Conservation (phyloP, 75 land plant genomes). For the Azolla pinnata region DNA sequence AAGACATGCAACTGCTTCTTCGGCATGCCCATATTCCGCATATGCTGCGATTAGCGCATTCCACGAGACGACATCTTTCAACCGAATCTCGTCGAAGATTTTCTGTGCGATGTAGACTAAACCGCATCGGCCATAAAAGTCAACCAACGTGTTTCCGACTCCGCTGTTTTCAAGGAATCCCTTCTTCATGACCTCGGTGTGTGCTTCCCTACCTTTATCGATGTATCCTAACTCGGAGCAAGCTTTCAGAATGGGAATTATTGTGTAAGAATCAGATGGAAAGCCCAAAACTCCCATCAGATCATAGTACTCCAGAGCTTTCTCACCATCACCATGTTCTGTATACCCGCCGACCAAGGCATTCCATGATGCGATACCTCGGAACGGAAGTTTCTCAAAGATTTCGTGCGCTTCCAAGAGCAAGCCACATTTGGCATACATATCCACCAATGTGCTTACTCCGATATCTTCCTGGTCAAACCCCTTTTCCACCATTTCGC, state of each 20-base stretch:
- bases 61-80: conserved; percentile 15
- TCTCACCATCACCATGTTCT: conserved; percentile 7
- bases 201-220: conserved; percentile 8
- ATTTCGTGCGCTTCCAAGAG: conserved; percentile 11
- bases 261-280: not conserved
- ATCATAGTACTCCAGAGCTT: conserved; percentile 13
- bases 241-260: conserved; percentile 2
- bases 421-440: conserved; percentile 26
- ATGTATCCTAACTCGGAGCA: not conserved
- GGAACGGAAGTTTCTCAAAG: conserved; percentile 15
- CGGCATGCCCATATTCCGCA: conserved; percentile 4
- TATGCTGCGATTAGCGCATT: conserved; percentile 14
- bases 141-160: conserved; percentile 4
- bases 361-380: conserved; percentile 35
- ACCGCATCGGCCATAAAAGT: conserved; percentile 12
- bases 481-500: not conserved
- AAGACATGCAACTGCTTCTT: conserved; percentile 3
- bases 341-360: conserved; percentile 19
- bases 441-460: conserved; percentile 11
- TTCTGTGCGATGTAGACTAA: conserved; percentile 11
- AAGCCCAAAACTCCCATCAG: conserved; percentile 3
- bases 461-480: not conserved
- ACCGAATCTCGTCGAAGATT: conserved; percentile 12
- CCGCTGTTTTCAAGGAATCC: conserved; percentile 1
- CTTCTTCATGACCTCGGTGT: not conserved